These are phyloP conservation scores for Schizothecium vesticola DNA, from an alignment of 495 filamentous ascomycete genomes.

Conservation along the genomic window DNA sequence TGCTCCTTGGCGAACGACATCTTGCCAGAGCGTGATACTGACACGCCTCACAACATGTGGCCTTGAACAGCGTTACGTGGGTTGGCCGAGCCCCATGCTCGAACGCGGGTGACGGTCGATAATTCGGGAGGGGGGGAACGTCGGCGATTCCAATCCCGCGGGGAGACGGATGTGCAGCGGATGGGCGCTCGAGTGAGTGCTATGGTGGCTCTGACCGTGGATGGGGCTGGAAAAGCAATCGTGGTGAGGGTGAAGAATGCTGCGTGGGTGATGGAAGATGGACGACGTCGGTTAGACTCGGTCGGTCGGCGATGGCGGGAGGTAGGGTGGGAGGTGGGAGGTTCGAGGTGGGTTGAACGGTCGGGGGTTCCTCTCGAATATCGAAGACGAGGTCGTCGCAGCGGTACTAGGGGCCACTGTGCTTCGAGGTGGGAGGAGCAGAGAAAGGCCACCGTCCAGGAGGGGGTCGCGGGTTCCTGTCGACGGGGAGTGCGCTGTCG, in stretches of 20 bases:
- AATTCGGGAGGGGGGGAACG: background rate
- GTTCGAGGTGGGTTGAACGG: background rate
- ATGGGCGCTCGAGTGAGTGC: background rate
- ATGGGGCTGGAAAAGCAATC: background rate
- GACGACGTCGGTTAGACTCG: background rate
- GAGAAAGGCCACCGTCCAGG: background rate
- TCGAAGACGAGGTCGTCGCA: background rate
- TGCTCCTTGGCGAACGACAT: constrained; percentile 31
- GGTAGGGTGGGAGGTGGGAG: background rate
- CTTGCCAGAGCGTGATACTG: constrained; percentile 10
- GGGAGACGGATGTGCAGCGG: background rate
- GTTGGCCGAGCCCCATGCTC: constrained; percentile 31
- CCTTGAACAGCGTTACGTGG: constrained; percentile 22
- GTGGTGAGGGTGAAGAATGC: background rate
- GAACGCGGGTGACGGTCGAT: background rate
- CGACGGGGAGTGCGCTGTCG: background rate
- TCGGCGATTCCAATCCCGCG: background rate
- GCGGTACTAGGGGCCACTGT: background rate
- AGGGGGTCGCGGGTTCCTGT: background rate
- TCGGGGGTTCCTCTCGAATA: background rate
- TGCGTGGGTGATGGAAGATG: background rate
- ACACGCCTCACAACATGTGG: constrained; percentile 12
- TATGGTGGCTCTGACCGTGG: background rate
- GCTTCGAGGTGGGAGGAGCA: background rate
- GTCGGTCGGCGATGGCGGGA: background rate